A percentile compares a stretch with the other conserved stretches of the same genome.
phyloP scores from a whole-genome alignment of 2,329 filamentous ascomycete species.

The Paraphoma chrysanthemicola region DNA sequence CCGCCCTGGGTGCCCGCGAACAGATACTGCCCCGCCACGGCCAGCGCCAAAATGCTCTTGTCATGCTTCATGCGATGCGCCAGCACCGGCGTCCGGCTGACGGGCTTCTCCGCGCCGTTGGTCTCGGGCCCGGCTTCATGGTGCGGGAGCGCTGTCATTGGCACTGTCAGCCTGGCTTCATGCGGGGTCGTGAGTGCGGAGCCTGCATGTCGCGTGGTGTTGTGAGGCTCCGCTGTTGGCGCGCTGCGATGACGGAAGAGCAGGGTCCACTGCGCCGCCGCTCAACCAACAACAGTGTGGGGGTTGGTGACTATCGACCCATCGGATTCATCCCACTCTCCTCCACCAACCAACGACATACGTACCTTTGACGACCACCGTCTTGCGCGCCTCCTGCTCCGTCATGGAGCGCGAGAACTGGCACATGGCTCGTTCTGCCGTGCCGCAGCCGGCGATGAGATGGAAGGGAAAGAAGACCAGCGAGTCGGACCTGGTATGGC shows the following conservation, averaged over 20 bases:
- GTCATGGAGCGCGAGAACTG: slow-evolving; percentile 36
- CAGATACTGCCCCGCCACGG: slow-evolving; percentile 79
- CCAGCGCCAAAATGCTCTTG: slow-evolving; percentile 82
- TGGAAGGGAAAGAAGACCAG: slow-evolving; percentile 26
- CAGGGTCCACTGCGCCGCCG: slow-evolving; percentile 17
- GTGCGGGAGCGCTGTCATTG: slow-evolving; percentile 32
- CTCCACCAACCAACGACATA: too few species aligned
- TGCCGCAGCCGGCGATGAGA: slow-evolving; percentile 38
- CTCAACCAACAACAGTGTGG: background rate
- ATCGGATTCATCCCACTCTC: background rate
- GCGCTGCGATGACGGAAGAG: slow-evolving; percentile 30
- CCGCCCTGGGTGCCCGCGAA: slow-evolving; percentile 94
- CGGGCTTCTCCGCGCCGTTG: slow-evolving; percentile 17
- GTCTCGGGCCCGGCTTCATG: slow-evolving; percentile 30
- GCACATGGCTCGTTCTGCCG: slow-evolving; percentile 36
- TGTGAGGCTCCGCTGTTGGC: slow-evolving; percentile 7
- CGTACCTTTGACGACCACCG: slow-evolving; percentile 22
- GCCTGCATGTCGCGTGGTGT: slow-evolving; percentile 32
- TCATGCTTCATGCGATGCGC: slow-evolving; percentile 78
- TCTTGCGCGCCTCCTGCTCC: slow-evolving; percentile 24
- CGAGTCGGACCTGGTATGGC: background rate
- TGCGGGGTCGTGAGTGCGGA: slow-evolving; percentile 7
- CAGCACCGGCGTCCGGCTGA: slow-evolving; percentile 61
- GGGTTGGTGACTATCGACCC: slow-evolving; percentile 9
- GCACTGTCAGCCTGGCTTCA: slow-evolving; percentile 34